phyloP scores from a whole-genome alignment of 2,329 filamentous ascomycete species.

The Tolypocladium ovalisporum region DNA sequence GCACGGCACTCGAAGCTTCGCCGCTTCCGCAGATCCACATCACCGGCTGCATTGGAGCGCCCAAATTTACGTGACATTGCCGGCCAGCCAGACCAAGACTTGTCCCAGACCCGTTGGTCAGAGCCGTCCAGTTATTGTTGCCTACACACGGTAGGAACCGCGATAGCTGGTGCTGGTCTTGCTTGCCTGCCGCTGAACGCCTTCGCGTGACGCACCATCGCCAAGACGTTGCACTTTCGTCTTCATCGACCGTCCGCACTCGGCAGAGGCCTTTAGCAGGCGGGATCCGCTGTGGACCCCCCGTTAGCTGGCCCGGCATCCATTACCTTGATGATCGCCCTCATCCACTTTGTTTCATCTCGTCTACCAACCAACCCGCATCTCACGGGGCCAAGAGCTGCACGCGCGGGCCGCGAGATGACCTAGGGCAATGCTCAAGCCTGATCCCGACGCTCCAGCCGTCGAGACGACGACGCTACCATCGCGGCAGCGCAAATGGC shows the following conservation, averaged over 20 bases:
- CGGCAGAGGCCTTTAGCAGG: too few relatives aligned
- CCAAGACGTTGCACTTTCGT: not conserved
- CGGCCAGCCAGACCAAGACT: too few relatives aligned
- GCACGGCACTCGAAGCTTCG: not conserved
- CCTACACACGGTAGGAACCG: not conserved
- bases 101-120: not conserved
- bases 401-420: not conserved
- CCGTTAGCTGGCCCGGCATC: not conserved
- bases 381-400: not conserved
- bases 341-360: not conserved
- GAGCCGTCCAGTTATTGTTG: too few relatives aligned
- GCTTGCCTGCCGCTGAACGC: not conserved
- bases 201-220: not conserved
- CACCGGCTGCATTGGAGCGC: not conserved
- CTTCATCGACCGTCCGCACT: not conserved
- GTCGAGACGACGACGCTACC: slow-evolving; percentile 1
- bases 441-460: slow-evolving; percentile 3
- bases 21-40: not conserved
- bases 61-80: too few relatives aligned
- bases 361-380: not conserved
- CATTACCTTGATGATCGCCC: not conserved
- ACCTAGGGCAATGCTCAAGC: slow-evolving; percentile 5
- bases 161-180: not conserved
- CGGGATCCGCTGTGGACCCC: not conserved
- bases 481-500: slow-evolving; percentile 16